Base-by-base conservation (phyloP, 495 filamentous ascomycete genomes). In the Aspergillus nidulans region DNA sequence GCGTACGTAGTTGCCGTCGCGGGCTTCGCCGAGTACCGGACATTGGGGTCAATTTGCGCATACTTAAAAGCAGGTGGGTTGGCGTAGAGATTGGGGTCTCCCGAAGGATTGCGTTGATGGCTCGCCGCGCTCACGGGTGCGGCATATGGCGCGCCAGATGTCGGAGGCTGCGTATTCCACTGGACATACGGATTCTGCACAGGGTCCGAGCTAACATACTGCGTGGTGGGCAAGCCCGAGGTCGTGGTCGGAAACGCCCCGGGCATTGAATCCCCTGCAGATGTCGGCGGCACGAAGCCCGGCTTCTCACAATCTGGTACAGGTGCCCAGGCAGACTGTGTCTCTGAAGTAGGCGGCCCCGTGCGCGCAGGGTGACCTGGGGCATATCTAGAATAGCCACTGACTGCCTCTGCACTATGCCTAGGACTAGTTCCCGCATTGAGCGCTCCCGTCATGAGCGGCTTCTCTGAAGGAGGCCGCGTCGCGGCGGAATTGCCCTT, bases 361-460 rank as follows among this genome's bases (percentile, higher is more conserved):
- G 62, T 56, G 12, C 58, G 57, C 2, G 68, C 47, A 19, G 57
- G 26, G 16, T 43, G 51, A 59, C 34, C 70, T 67, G 60, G 69
- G 16, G 73, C 72, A 67, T 85, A 85, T 43, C 72, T 73, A 2
- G 75, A 64, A 52, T 76, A 69, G 32, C 47, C 59, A 6, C 69
- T 72, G 3, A 59, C 64, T 5, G 23, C 56, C 38, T 60, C 57
- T 39, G 61, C 25, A 20, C 30, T 49, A 32, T 46, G 30, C 16
- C 44, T 49, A 21, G 24, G 49, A 23, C 24, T 43, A 4, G 30
- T 16, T 6, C 40, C 49, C n/a, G 46, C 32, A 28, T 56, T 53
- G 10, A 60, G 28, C 21, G 56, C 62, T 12, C 58, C 62, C 0
- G 58, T 57, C 62, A 61, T 60, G 53, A 58, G 48, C 20, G 46